Evolutionary conservation across 2,329 filamentous ascomycete genomes (phyloP), one percentile per base, ranked within the genome.

Genomic region (Fusarium nanum): DNA sequence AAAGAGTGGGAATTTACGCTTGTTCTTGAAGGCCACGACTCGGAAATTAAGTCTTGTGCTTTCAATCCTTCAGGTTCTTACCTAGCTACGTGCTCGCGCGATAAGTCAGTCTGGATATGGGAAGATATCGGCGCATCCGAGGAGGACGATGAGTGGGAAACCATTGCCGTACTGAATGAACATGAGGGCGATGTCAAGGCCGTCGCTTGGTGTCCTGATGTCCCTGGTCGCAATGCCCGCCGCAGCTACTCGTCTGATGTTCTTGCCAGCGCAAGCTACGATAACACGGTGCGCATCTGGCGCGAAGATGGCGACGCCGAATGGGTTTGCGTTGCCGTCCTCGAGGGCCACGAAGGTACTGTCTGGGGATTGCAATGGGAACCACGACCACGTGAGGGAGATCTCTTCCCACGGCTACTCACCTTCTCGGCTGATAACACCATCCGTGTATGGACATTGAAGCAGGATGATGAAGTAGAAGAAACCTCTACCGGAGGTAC

Each of bases 101-200:
- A 99, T 79, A 98, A 98, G 83, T 92, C 89, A 18, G 93, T 98
- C 20, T 99, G 96, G 96, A 93, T 99, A 74, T 99, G 96, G 96
- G 96, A 99, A 81, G 96, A 98, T 78, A 88, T 98, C 56, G 88
- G 88, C 41, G 81, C 82, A 11, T 82, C 83, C 58, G 91, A 92
- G 72, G 92, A 91, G 18, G 94, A 97, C 58, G 95, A 97, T 78
- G 96, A 98, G 78, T 98, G 94, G 84, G 96, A 99, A 85, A 98
- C 96, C 3, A 90, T 98, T 18, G 96, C 95, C 0, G 95, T 98
- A 56, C 86, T 98, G 76, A 93, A 93, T 80, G 96, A 98, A 81
- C 96, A 99, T 78, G 92, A 94, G 48, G 94, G 93, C 23, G 96
- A 99, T 81, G 94, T 99, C 72, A 99, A 99, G 80, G 93, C 90